phyloP scores from a whole-genome alignment of 345 rosid species.

The Draba incana region DNA sequence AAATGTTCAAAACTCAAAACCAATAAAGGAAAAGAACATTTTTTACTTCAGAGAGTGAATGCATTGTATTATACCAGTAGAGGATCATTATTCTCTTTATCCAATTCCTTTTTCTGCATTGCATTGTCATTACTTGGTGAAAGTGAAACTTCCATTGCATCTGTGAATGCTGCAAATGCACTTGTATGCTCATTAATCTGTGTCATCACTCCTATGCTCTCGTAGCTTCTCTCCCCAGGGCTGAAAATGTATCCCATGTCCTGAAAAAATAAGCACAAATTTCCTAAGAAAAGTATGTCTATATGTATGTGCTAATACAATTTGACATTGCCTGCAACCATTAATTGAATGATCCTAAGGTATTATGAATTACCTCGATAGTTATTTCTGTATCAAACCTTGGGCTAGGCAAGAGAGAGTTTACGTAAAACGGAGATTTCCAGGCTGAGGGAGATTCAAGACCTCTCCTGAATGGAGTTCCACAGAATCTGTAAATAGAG shows the following conservation, averaged over 20 bases:
- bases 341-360: not conserved
- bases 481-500: conserved; percentile 66
- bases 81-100: conserved; percentile 49
- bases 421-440: conserved; percentile 95
- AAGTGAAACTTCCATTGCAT: conserved; percentile 68
- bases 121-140: conserved; percentile 61
- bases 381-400: conserved; percentile 83
- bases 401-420: conserved; percentile 80
- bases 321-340: conserved; percentile 5
- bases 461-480: conserved; percentile 81
- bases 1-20: conserved; percentile 1
- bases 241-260: conserved; percentile 90
- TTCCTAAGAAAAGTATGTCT: not conserved
- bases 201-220: conserved; percentile 81
- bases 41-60: not conserved
- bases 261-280: conserved; percentile 46
- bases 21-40: not conserved
- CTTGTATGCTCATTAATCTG: conserved; percentile 65
- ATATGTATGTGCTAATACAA: not conserved
- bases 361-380: conserved; percentile 63
- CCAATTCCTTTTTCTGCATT: conserved; percentile 45
- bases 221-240: conserved; percentile 88
- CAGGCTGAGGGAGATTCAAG: conserved; percentile 97
- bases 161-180: conserved; percentile 72
- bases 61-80: conserved; percentile 30